Evolutionary conservation across 108 stramenopile species (phyloP), one percentile per base, ranked within the genome.

Genomic region (Cylindrotheca closterium): DNA sequence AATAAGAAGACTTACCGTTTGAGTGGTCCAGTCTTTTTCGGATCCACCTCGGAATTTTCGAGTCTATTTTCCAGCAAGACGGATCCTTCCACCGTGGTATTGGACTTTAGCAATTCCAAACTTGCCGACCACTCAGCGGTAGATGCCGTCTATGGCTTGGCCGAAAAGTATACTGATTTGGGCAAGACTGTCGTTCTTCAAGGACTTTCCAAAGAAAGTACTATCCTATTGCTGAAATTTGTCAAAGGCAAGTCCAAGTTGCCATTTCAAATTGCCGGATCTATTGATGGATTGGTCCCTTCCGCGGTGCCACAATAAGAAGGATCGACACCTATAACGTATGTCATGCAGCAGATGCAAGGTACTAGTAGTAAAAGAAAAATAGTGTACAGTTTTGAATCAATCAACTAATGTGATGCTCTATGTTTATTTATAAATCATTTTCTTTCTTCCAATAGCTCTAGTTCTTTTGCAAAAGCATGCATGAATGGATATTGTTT

Each of bases 11-110:
- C 71, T 53, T 94, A 91, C 67, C 70, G 65, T 8, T 31, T 94
- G 51, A 78, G 80, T 7, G 92, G 89, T n/a, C 86, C 92, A n/a
- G 71, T 91, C 22, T 94, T 88, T 63, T 91, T 94, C 63, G 92
- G 89, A 34, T 85, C 87, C 5, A 79, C 82, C 25, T 56, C 63
- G 26, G 48, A 67, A 25, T 87, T 94, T 53, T 51, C 59, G 8
- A 21, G 61, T 1, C 70, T 86, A 29, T 94, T 94, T 61, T 64
- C 67, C 24, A 49, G 71, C 2, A 77, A 81, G 65, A 68, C 64
- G 12, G 87, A 91, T 65, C 83, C 87, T 12, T 59, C 65, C 30
- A 74, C 81, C n/a, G 67, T 94, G 12, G 70, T 88, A 34, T 58
- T 94, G 32, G 92, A 94, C 74, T 89, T 94, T 51, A 75, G 75